These are phyloP conservation scores for Rubroboletus satanas DNA, from an alignment of 768 basidiomycete genomes.

Conservation along the genomic window DNA sequence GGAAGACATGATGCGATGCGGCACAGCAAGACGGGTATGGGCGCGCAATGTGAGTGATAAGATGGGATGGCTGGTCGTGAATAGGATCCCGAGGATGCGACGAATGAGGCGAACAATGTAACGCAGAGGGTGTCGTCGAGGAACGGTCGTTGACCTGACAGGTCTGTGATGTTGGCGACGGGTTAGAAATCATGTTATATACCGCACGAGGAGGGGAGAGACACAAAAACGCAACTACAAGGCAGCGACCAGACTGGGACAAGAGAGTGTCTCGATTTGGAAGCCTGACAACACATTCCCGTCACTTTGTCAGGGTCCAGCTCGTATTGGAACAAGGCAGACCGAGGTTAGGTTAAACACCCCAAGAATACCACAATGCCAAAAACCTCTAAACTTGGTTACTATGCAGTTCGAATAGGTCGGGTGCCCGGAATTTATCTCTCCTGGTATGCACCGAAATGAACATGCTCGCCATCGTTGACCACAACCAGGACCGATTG, in stretches of 20 bases:
- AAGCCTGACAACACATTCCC: not conserved
- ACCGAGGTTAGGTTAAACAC: not conserved
- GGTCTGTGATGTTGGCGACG: conserved; percentile 8
- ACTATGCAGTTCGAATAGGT: conserved; percentile 75
- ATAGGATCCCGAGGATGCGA: not conserved
- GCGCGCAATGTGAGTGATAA: not conserved
- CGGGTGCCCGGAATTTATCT: conserved; percentile 59
- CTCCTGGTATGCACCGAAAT: conserved; percentile 55
- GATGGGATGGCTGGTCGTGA: not conserved
- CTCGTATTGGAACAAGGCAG: conserved; percentile 18
- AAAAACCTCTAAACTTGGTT: conserved; percentile 43
- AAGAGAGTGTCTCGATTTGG: conserved; percentile 21
- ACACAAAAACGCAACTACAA: conserved; percentile 22
- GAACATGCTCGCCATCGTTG: conserved; percentile 26
- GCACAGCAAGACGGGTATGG: not conserved
- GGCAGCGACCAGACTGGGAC: conserved; percentile 21
- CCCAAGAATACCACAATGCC: conserved; percentile 29
- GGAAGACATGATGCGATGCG: conserved; percentile 44
- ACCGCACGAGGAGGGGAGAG: not conserved
- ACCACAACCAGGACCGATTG: conserved; percentile 60
- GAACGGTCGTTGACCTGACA: conserved; percentile 2
- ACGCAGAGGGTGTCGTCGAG: conserved; percentile 8
- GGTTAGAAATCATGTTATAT: conserved; percentile 25
- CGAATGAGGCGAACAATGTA: conserved; percentile 10
- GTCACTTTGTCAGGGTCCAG: conserved; percentile 6